phyloP scores from a whole-genome alignment of 2,329 filamentous ascomycete species.

The Penicillium palitans region DNA sequence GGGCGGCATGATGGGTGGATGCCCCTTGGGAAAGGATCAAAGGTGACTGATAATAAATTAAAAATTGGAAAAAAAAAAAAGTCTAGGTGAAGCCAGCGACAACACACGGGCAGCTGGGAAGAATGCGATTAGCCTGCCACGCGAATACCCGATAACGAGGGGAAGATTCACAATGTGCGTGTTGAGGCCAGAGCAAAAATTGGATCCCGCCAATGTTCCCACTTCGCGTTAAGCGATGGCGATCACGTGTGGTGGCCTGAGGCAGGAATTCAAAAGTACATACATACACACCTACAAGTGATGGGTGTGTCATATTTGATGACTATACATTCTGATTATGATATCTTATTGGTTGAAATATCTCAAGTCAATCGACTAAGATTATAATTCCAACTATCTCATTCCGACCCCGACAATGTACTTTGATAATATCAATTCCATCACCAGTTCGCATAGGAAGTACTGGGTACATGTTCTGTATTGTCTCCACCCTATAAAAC shows the following conservation, averaged over 20 bases:
- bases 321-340: not conserved
- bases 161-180: constrained; percentile 37
- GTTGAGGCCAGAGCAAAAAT: constrained; percentile 34
- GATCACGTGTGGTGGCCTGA: constrained; percentile 31
- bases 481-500: not conserved
- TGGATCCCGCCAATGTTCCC: constrained; percentile 30
- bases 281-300: too few relatives aligned
- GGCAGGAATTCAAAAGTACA: not conserved
- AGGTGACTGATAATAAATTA: constrained; percentile 9
- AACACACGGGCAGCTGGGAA: constrained; percentile 35
- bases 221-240: constrained; percentile 40
- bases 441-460: not conserved
- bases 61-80: constrained; percentile 7
- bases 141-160: constrained; percentile 36
- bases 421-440: not conserved
- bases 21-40: constrained; percentile 29
- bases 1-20: constrained; percentile 72
- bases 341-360: not conserved
- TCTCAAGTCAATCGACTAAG: not conserved
- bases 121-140: constrained; percentile 36
- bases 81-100: constrained; percentile 17
- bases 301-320: not conserved
- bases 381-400: constrained; percentile 5
- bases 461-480: not conserved
- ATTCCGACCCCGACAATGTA: constrained; percentile 6